phyloP scores from a whole-genome alignment of 345 rosid species.

The Citrus hindsii region DNA sequence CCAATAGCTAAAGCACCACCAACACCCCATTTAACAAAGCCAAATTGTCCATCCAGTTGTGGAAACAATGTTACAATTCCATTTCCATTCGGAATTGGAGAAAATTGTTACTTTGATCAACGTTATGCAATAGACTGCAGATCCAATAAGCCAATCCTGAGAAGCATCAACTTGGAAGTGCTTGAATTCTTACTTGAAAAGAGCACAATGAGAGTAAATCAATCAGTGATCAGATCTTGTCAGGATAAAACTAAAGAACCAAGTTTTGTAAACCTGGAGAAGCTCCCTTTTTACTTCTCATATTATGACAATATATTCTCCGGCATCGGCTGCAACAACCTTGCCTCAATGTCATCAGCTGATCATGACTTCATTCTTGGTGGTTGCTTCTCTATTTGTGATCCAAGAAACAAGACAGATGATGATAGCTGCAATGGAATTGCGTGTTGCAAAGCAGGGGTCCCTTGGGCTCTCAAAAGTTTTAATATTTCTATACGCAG shows the following conservation, averaged over 20 bases:
- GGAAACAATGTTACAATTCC: neutral
- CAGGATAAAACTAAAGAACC: neutral
- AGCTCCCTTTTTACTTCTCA: neutral
- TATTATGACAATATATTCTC: neutral
- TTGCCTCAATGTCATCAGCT: neutral
- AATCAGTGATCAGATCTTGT: neutral
- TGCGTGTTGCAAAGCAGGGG: neutral
- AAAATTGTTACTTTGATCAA: neutral
- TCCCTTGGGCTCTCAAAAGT: neutral
- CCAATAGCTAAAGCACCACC: neutral
- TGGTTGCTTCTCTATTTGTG: neutral
- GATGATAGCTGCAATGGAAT: neutral
- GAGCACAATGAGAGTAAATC: neutral
- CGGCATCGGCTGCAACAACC: neutral
- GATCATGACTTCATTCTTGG: neutral
- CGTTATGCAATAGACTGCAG: neutral
- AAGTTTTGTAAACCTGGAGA: neutral
- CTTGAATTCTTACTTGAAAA: neutral
- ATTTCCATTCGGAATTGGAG: constrained; percentile 2
- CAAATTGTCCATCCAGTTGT: neutral
- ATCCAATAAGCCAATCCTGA: neutral
- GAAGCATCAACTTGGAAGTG: neutral
- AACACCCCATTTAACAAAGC: neutral
- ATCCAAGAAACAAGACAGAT: neutral
- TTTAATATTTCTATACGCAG: neutral